Evolutionary conservation across 2,329 filamentous ascomycete genomes (phyloP).

Genomic region (Ramularia endophylla): DNA sequence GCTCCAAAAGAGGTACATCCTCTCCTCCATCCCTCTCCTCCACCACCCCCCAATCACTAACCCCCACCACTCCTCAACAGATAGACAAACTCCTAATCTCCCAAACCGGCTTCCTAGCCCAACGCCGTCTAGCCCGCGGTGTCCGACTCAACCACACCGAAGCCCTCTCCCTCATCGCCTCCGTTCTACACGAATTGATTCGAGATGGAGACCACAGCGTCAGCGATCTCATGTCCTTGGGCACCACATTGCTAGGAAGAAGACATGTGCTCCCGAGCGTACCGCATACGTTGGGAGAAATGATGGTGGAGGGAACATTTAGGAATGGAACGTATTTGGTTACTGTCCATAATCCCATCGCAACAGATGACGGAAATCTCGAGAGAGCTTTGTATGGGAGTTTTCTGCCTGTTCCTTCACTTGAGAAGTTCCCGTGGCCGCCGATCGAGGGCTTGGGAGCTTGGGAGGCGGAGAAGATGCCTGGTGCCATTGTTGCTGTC

Average conservation of each 20-base stretch:
- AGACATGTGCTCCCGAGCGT: conserved; percentile 86
- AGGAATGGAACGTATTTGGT: conserved; percentile 86
- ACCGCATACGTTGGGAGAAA: conserved; percentile 67
- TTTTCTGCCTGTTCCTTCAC: conserved; percentile 71
- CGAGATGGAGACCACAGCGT: conserved; percentile 93
- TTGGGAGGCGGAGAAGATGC: conserved; percentile 60
- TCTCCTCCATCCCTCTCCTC: not conserved
- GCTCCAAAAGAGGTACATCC: conserved; percentile 30
- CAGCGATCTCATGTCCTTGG: conserved; percentile 86
- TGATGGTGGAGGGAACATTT: conserved; percentile 95
- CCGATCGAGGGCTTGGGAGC: conserved; percentile 54
- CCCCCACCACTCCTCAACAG: conserved; percentile 42
- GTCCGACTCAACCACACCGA: conserved; percentile 87
- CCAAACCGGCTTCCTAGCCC: conserved; percentile 79
- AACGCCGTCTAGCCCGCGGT: conserved; percentile 79
- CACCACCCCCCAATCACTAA: conserved; percentile 1
- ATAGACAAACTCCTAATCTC: conserved; percentile 94
- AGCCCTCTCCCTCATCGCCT: conserved; percentile 77
- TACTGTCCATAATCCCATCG: conserved; percentile 86
- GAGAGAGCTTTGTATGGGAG: conserved; percentile 84
- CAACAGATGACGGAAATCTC: conserved; percentile 77
- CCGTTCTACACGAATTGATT: conserved; percentile 90
- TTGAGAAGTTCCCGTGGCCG: conserved; percentile 50
- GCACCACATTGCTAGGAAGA: conserved; percentile 85
- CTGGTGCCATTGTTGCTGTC: conserved; percentile 71